Evolutionary conservation across 2,329 filamentous ascomycete genomes (phyloP), one percentile per base, ranked within the genome.

Genomic region (Fusarium sacchari): DNA sequence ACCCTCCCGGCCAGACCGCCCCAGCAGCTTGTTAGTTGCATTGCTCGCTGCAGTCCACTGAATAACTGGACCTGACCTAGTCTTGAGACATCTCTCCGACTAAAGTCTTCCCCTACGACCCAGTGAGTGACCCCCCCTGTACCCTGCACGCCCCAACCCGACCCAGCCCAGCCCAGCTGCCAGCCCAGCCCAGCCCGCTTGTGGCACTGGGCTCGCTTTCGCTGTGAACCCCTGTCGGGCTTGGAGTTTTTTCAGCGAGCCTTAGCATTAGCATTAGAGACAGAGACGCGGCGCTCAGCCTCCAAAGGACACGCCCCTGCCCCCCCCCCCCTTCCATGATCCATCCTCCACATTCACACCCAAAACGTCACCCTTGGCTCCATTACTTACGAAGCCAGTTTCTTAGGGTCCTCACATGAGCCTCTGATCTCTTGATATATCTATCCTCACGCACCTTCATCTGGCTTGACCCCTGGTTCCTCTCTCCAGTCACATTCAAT

Each of bases 321-420:
- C 55, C 39, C 37, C 37, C 39, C 53, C 30, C 30, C 39, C 53
- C 30, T 11, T 44, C 22, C 17, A 57, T 30, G 24, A 44, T 20
- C 24, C 43, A 14, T 46, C 34, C 39, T 57, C 30, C 55, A 57
- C 55, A 62, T 64, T 72, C 76, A 71, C 72, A 52, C 77, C 78
- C 75, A 77, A 83, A 84, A 78, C 82, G 82, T 84, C 83, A 83
- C 80, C 36, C 64, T 68, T 69, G 69, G 66, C 63, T 69, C 60
- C 42, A 47, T 79, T 75, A 80, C 79, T 81, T 80, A 82, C 79
- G 80, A 80, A 80, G 67, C 78, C 67, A 68, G 69, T 46, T 73
- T 77, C 67, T 74, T 74, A 66, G 77, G 78, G 79, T 79, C 64
- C 62, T 81, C 72, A 80, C 80, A 81, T 79, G 79, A 78, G 76